Conservation (phyloP, 106 monocot species). For the Dendrobium nobile region DNA sequence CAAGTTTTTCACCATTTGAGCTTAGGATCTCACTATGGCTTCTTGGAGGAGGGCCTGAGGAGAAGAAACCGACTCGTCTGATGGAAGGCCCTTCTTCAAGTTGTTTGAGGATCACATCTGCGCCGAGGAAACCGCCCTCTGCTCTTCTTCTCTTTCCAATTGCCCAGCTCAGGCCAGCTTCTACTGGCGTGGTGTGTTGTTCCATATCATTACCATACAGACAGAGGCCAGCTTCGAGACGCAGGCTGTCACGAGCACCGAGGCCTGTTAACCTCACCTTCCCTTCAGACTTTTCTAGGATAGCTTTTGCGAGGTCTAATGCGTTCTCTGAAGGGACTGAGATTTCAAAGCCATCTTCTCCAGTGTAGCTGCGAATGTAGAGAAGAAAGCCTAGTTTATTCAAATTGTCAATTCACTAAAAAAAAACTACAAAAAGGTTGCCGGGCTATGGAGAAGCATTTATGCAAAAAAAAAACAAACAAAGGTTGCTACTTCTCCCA, state of each 20-base stretch:
- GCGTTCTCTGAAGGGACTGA: conserved; percentile 86
- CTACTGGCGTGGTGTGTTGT: conserved; percentile 83
- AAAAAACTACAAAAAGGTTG: no score
- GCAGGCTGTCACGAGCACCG: conserved; percentile 94
- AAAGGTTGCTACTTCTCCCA: no score
- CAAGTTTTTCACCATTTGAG: conserved; percentile 51
- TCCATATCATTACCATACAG: conserved; percentile 96
- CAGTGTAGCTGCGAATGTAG: conserved; percentile 63
- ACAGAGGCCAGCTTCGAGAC: conserved; percentile 90
- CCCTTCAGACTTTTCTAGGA: conserved; percentile 84
- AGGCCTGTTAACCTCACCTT: conserved; percentile 79
- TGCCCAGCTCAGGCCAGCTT: conserved; percentile 89
- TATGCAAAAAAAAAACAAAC: no score
- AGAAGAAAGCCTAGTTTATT: neutral
- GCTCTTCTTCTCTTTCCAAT: conserved; percentile 90
- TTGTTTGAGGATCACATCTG: conserved; percentile 78
- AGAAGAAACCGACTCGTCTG: conserved; percentile 79
- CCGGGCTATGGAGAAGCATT: no score
- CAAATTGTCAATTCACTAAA: neutral
- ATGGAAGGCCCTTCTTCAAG: conserved; percentile 71
- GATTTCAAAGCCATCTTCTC: conserved; percentile 97
- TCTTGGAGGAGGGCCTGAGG: conserved; percentile 80
- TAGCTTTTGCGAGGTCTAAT: conserved; percentile 76
- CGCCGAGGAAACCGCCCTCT: conserved; percentile 92
- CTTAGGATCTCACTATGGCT: conserved; percentile 71